Conservation (phyloP, 2,329 filamentous ascomycete genomes). For the Acephala macrosclerotiorum region DNA sequence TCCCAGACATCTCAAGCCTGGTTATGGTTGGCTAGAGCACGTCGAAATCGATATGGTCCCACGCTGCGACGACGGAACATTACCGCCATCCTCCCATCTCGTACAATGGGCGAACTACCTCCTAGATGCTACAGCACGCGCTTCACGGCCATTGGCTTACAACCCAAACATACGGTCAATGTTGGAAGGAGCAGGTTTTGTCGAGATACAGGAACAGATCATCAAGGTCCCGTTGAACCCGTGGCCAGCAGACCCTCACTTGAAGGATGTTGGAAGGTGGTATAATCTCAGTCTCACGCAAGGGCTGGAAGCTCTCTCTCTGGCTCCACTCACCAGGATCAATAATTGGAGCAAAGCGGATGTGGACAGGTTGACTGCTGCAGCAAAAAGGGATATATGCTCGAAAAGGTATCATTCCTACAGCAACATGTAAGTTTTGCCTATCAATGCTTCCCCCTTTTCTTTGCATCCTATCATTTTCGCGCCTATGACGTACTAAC, state of each 20-base stretch:
- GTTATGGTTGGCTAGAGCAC: constrained; percentile 81
- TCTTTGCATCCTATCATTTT: constrained; percentile 12
- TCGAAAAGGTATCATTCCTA: constrained; percentile 74
- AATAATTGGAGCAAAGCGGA: constrained; percentile 66
- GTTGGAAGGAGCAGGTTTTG: constrained; percentile 77
- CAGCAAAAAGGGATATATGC: constrained; percentile 73
- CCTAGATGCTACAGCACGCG: constrained; percentile 70
- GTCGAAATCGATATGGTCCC: constrained; percentile 88
- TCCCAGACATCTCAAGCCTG: constrained; percentile 76
- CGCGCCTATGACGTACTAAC: constrained; percentile 20
- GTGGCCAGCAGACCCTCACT: constrained; percentile 70
- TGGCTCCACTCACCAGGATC: constrained; percentile 75
- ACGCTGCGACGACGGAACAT: constrained; percentile 71
- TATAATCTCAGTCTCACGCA: constrained; percentile 82
- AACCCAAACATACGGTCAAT: constrained; percentile 65
- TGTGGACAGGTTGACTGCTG: constrained; percentile 66
- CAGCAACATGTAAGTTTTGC: constrained; percentile 75
- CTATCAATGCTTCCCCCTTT: constrained; percentile 5
- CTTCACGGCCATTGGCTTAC: constrained; percentile 70
- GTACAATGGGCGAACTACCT: constrained; percentile 75
- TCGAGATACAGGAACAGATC: constrained; percentile 75
- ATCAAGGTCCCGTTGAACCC: constrained; percentile 77
- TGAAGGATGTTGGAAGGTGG: constrained; percentile 78
- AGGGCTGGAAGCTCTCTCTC: constrained; percentile 74
- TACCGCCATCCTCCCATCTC: constrained; percentile 64